Percentiles rank a stretch among this genome's conserved stretches.
These are phyloP conservation scores for Termitomyces sp. DNA, from an alignment of 768 basidiomycete species.

Conservation along the genomic window DNA sequence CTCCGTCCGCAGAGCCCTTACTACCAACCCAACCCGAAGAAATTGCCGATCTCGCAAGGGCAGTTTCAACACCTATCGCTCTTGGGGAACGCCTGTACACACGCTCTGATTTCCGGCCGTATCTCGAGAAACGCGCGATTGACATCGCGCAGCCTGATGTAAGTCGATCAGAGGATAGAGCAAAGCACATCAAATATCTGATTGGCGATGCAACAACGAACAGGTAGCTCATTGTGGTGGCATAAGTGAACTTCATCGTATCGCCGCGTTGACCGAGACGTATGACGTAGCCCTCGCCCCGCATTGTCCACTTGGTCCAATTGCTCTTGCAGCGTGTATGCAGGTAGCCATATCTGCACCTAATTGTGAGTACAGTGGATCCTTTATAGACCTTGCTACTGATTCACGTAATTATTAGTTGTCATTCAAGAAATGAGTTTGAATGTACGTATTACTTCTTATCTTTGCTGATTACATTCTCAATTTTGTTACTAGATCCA, in stretches of 20 bases:
- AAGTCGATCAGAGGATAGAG: constrained; percentile 14
- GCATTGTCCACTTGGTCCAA: constrained; percentile 71
- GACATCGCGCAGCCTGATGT: constrained; percentile 74
- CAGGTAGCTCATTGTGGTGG: constrained; percentile 63
- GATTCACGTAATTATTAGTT: constrained; percentile 29
- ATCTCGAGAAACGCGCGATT: constrained; percentile 60
- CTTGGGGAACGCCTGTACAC: constrained; percentile 66
- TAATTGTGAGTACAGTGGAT: constrained; percentile 44
- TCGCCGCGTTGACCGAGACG: constrained; percentile 58
- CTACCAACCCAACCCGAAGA: constrained; percentile 60
- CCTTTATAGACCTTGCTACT: background rate
- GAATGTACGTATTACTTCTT: constrained; percentile 35
- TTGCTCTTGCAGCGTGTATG: constrained; percentile 70
- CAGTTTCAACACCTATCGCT: constrained; percentile 58
- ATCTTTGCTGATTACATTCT: background rate
- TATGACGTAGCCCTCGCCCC: constrained; percentile 75
- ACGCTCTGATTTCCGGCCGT: constrained; percentile 61
- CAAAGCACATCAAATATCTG: background rate
- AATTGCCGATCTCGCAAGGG: constrained; percentile 54
- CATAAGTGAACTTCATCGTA: constrained; percentile 56
- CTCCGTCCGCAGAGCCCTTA: constrained; percentile 44
- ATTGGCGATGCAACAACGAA: background rate
- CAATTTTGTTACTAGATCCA: constrained; percentile 45
- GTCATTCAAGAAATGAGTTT: constrained; percentile 68
- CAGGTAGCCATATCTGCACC: constrained; percentile 58